phyloP scores from a whole-genome alignment of 2,329 filamentous ascomycete species.

The Fusarium domesticum region DNA sequence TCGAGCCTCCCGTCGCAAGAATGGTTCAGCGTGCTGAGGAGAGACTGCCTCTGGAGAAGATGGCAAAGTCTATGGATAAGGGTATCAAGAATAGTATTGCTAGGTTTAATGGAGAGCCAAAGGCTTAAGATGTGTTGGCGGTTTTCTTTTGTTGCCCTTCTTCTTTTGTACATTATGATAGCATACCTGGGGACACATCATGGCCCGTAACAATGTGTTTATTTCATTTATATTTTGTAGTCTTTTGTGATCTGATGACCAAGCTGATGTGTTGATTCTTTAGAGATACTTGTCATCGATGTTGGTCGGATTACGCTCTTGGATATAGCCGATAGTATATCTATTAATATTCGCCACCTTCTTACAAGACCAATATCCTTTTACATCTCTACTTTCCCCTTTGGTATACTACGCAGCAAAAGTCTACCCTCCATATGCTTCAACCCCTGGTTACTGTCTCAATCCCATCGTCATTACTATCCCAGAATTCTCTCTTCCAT shows the following conservation, averaged over 20 bases:
- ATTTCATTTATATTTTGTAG: not conserved
- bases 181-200: slow-evolving; percentile 18
- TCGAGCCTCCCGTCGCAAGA: slow-evolving; percentile 46
- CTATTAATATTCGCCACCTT: no score
- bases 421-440: no score
- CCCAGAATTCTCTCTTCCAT: no score
- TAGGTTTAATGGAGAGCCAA: slow-evolving; percentile 34
- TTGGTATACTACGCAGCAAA: no score
- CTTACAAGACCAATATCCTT: no score
- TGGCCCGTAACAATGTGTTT: not conserved
- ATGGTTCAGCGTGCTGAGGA: slow-evolving; percentile 46
- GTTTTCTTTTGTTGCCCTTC: slow-evolving; percentile 4
- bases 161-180: slow-evolving; percentile 21
- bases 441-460: no score
- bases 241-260: not conserved
- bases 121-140: slow-evolving; percentile 11
- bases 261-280: not conserved
- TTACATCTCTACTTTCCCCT: no score
- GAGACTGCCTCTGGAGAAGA: slow-evolving; percentile 48
- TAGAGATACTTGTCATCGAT: not conserved
- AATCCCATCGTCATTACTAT: no score
- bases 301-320: not conserved
- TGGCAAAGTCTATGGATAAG: slow-evolving; percentile 47
- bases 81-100: slow-evolving; percentile 48
- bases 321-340: no score